These are phyloP conservation scores for Aspergillus pseudonomiae DNA, from an alignment of 2,329 filamentous ascomycete species.

Conservation along the genomic window DNA sequence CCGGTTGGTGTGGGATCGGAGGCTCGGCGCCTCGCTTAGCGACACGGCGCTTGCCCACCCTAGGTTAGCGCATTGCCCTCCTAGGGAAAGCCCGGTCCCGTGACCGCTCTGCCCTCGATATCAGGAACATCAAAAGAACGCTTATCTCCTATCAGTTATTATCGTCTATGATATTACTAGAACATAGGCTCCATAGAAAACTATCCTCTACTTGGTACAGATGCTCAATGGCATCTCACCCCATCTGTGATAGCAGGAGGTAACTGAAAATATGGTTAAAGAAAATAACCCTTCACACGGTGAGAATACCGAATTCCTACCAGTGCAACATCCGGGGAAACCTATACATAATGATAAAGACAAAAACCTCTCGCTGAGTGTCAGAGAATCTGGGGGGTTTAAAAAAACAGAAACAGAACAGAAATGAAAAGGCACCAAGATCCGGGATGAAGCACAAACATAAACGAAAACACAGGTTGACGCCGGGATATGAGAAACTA, in stretches of 20 bases:
- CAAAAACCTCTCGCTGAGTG: background rate
- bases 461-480: constrained; percentile 7
- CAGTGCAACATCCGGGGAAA: background rate
- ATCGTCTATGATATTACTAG: too few relatives aligned
- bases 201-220: background rate
- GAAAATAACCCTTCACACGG: background rate
- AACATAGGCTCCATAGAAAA: background rate
- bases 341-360: background rate
- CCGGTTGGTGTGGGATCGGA: constrained; percentile 31
- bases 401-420: background rate
- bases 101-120: constrained; percentile 31
- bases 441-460: constrained; percentile 16
- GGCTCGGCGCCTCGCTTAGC: constrained; percentile 39
- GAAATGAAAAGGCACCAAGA: constrained; percentile 6
- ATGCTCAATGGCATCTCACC: background rate
- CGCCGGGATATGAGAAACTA: constrained; percentile 13
- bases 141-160: background rate
- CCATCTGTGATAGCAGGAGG: background rate
- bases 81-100: constrained; percentile 33
- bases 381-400: background rate
- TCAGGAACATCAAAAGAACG: background rate
- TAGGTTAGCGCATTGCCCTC: constrained; percentile 24
- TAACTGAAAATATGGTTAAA: background rate
- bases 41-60: constrained; percentile 24
- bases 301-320: background rate